Conservation (phyloP, 1,139 yeast genomes). For the Yamadazyma conglobata region DNA sequence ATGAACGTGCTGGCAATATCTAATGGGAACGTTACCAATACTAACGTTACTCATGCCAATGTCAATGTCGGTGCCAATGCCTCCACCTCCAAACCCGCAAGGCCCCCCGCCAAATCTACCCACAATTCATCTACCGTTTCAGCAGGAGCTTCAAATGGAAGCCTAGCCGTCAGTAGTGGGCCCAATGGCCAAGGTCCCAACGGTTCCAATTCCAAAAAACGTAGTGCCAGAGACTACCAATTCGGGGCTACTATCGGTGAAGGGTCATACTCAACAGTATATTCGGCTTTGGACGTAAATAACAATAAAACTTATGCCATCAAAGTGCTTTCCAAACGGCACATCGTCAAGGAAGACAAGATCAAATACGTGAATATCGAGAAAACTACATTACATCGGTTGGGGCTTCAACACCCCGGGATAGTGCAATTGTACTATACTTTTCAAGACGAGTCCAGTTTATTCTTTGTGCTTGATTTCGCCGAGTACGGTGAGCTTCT, state of each 20-base stretch:
- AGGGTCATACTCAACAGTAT: slow-evolving; percentile 79
- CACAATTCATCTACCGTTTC: too few species aligned
- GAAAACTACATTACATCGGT: slow-evolving; percentile 66
- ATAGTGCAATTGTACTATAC: slow-evolving; percentile 72
- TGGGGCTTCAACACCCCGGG: slow-evolving; percentile 65
- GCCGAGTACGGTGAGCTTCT: slow-evolving; percentile 79
- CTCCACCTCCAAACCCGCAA: too few species aligned
- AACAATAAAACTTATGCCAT: slow-evolving; percentile 64
- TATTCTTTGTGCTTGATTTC: slow-evolving; percentile 73
- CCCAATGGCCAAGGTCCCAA: too few species aligned
- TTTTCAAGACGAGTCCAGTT: slow-evolving; percentile 69
- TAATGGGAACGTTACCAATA: too few species aligned
- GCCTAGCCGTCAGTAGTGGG: too few species aligned
- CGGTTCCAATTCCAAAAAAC: slow-evolving; percentile 12
- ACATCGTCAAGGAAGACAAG: slow-evolving; percentile 73
- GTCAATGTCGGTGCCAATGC: too few species aligned
- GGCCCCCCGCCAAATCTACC: too few species aligned
- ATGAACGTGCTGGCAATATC: too few species aligned
- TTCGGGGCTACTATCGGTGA: slow-evolving; percentile 74
- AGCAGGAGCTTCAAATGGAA: too few species aligned
- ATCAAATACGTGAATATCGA: slow-evolving; percentile 79
- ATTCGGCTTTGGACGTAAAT: slow-evolving; percentile 60
- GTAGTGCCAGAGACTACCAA: slow-evolving; percentile 63
- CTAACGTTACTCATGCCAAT: too few species aligned
- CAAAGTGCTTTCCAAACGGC: slow-evolving; percentile 69